phyloP scores from a whole-genome alignment of 2,329 filamentous ascomycete species.

The Xylaria sp. region DNA sequence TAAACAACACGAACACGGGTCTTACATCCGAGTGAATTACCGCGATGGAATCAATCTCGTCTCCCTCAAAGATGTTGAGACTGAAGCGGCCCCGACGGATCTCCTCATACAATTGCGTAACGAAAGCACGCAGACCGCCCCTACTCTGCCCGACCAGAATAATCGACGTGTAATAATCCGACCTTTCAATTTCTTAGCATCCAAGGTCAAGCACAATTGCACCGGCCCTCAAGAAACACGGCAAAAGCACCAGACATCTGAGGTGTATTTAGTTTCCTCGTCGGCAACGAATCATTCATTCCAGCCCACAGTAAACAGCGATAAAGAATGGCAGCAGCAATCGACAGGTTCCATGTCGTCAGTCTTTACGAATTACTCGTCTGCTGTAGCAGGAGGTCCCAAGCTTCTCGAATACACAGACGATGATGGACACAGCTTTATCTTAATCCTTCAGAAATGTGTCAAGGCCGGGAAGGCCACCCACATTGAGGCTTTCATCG shows the following conservation, averaged over 20 bases:
- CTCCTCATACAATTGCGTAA: slow-evolving; percentile 4
- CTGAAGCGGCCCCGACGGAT: not conserved
- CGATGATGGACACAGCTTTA: not conserved
- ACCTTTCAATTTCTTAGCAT: not conserved
- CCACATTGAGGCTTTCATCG: not conserved
- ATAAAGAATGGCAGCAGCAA: not conserved
- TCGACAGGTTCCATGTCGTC: not conserved
- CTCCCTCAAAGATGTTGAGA: not conserved
- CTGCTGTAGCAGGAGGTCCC: not conserved
- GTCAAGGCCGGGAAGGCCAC: not conserved
- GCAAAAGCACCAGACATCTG: not conserved
- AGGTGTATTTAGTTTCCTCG: not conserved
- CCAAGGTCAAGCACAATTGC: not conserved
- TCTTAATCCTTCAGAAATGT: slow-evolving; percentile 1
- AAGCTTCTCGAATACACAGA: slow-evolving; percentile 3
- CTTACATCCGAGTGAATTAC: not conserved
- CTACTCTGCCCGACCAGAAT: not conserved
- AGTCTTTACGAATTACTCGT: not conserved
- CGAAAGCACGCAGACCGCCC: not conserved
- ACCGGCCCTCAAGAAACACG: not conserved
- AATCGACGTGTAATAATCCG: slow-evolving; percentile 1
- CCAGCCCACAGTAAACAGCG: not conserved
- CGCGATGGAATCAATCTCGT: not conserved
- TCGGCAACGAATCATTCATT: not conserved
- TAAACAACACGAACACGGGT: not conserved